Conservation (phyloP, 2,329 filamentous ascomycete species). For the Botryosphaeria dothidea region DNA sequence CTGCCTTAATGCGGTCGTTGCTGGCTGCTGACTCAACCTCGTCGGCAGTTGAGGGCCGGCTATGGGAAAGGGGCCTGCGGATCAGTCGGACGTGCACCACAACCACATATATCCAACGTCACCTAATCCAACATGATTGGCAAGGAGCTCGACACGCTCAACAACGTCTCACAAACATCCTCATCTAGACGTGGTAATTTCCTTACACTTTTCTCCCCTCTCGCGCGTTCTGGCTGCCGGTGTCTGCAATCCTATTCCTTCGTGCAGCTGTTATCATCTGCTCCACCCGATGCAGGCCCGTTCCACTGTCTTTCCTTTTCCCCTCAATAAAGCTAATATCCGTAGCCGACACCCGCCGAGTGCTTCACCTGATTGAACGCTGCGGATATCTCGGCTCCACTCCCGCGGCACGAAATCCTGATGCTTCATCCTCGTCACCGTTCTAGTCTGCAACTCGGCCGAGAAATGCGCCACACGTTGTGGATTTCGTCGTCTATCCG, state of each 20-base stretch:
- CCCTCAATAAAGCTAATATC: not conserved
- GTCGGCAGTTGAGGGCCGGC: slow-evolving; percentile 18
- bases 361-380: not conserved
- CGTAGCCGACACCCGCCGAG: not conserved
- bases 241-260: too few relatives aligned
- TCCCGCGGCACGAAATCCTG: not conserved
- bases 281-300: not conserved
- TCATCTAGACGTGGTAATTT: not conserved
- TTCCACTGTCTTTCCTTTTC: not conserved
- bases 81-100: not conserved
- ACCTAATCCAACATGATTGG: not conserved
- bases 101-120: not conserved
- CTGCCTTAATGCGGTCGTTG: not conserved
- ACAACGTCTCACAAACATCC: too few relatives aligned
- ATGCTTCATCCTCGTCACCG: not conserved
- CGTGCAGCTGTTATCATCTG: not conserved
- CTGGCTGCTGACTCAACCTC: slow-evolving; percentile 1
- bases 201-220: not conserved
- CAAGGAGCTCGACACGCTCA: not conserved
- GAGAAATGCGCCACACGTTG: not conserved
- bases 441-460: not conserved
- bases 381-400: not conserved
- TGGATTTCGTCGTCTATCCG: not conserved
- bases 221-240: not conserved
- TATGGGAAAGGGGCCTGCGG: slow-evolving; percentile 1